Evolutionary conservation across 1,139 yeast genomes (phyloP).

Genomic region (Wickerhamomyces sp.): DNA sequence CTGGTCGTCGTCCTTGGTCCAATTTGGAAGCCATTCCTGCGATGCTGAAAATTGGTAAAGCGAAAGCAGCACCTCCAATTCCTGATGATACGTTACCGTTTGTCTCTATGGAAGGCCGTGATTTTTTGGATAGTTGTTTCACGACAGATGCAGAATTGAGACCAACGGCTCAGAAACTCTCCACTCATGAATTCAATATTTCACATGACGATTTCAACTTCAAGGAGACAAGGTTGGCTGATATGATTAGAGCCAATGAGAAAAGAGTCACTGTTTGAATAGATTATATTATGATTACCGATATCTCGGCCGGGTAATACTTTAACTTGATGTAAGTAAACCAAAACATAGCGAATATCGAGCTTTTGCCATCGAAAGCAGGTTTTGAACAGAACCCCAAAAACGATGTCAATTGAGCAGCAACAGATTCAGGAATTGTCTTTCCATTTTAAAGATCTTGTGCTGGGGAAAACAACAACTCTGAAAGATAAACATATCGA

Average conservation of each 20-base stretch:
- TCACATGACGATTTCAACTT: constrained; percentile 51
- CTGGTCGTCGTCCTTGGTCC: constrained; percentile 82
- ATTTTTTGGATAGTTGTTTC: constrained; percentile 74
- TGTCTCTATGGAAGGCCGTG: constrained; percentile 60
- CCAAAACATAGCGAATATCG: too few species aligned
- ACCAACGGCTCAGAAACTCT: constrained; percentile 77
- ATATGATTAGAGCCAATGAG: constrained; percentile 46
- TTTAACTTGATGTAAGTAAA: too few species aligned
- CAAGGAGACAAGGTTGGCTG: constrained; percentile 57
- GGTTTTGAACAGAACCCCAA: too few species aligned
- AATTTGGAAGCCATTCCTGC: constrained; percentile 77
- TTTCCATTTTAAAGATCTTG: too few species aligned
- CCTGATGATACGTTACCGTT: constrained; percentile 74
- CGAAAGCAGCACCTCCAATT: constrained; percentile 87
- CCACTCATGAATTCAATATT: constrained; percentile 57
- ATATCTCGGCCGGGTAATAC: too few species aligned
- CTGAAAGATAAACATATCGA: constrained; percentile 3
- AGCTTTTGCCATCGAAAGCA: too few species aligned
- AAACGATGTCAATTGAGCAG: too few species aligned
- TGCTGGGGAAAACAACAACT: too few species aligned
- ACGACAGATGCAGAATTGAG: constrained; percentile 73
- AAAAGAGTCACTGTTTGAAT: constrained; percentile 26
- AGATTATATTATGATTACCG: too few species aligned
- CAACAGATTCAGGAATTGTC: too few species aligned
- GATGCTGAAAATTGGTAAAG: constrained; percentile 62